A percentile compares a stretch with the other conserved stretches of the same genome.
Evolutionary conservation across 1,284 basidiomycete species (phyloP).

Genomic region (Cystobasidium pallidum): DNA sequence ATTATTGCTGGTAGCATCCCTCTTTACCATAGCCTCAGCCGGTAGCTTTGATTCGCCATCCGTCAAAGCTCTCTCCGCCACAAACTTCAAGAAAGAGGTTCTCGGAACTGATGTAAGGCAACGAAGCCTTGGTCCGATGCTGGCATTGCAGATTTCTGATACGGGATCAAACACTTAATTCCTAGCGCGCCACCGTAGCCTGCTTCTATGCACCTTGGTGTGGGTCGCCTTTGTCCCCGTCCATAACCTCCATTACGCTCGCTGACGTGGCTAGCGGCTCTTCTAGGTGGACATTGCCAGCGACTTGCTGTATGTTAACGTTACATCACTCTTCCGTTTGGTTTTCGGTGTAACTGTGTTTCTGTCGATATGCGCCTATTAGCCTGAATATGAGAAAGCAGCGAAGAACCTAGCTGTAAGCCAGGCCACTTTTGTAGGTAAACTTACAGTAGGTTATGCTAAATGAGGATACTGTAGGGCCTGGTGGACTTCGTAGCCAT

Average conservation of each 20-base stretch:
- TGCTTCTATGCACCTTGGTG: constrained; percentile 58
- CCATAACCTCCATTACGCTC: neutral
- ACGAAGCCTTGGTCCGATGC: neutral
- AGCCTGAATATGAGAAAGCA: constrained; percentile 56
- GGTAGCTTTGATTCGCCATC: constrained; percentile 38
- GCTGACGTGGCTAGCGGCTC: constrained; percentile 17
- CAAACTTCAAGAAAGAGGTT: constrained; percentile 41
- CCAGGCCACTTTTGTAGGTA: too few species aligned
- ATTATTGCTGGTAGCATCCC: constrained; percentile 4
- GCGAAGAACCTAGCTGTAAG: constrained; percentile 53
- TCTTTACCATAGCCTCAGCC: constrained; percentile 13
- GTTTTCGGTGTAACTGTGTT: constrained; percentile 47
- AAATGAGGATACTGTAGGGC: constrained; percentile 45
- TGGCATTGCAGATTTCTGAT: neutral
- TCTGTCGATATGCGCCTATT: constrained; percentile 29
- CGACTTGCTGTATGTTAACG: constrained; percentile 13
- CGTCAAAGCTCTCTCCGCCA: constrained; percentile 38
- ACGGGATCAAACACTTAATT: neutral
- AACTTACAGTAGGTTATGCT: neutral
- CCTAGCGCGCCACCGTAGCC: constrained; percentile 53
- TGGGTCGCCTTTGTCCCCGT: constrained; percentile 23
- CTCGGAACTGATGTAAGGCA: constrained; percentile 35
- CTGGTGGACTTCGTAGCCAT: constrained; percentile 57
- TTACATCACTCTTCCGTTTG: neutral
- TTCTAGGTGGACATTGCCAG: constrained; percentile 36